These are phyloP conservation scores for Stevia rebaudiana DNA, from an alignment of 140 eudicot genomes.

Conservation along the genomic window DNA sequence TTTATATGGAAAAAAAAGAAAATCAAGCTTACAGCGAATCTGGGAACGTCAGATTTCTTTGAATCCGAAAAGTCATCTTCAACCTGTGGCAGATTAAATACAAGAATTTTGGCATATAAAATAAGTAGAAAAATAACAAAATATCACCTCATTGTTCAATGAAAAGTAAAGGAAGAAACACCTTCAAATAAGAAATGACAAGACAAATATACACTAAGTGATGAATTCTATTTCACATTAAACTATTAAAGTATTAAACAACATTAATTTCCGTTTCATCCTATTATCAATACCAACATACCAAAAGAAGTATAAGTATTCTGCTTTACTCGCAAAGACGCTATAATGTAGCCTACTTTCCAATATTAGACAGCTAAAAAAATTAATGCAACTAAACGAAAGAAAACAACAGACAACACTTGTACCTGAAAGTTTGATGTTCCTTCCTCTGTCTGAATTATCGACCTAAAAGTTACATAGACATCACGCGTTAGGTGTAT, in stretches of 20 bases:
- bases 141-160: slow-evolving; percentile 7
- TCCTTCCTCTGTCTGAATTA: slow-evolving; percentile 39
- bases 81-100: slow-evolving; percentile 40
- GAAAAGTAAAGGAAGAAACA: background rate
- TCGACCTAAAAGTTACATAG: slow-evolving; percentile 43
- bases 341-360: background rate
- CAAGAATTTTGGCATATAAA: background rate
- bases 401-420: background rate
- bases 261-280: background rate
- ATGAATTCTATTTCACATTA: background rate
- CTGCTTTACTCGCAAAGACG: slow-evolving; percentile 1
- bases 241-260: too few species aligned
- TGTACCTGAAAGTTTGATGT: slow-evolving; percentile 54
- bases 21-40: slow-evolving; percentile 75
- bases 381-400: background rate
- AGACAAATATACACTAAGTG: background rate
- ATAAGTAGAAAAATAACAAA: background rate
- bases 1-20: background rate
- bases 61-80: slow-evolving; percentile 42
- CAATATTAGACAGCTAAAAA: background rate
- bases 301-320: background rate
- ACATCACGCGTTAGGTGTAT: slow-evolving; percentile 14
- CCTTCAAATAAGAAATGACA: background rate
- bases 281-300: slow-evolving; percentile 6
- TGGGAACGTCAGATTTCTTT: slow-evolving; percentile 70